Evolutionary conservation across 805 yeast genomes (phyloP).

Genomic region (Hanseniaspora guilliermondii): DNA sequence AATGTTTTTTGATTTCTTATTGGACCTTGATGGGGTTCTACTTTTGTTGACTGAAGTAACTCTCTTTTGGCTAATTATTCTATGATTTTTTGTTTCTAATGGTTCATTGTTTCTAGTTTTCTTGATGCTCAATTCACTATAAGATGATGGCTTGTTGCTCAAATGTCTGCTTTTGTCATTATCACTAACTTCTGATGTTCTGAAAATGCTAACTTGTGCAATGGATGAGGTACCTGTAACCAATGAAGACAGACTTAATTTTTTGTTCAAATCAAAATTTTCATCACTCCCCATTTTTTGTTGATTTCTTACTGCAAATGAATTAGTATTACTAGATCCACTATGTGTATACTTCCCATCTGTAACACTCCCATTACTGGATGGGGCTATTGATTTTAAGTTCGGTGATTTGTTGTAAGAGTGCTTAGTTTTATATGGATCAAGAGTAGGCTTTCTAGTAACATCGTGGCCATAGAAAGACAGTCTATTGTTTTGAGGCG

Average conservation of each 20-base stretch:
- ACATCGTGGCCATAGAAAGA: neutral
- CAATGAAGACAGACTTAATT: conserved; percentile 12
- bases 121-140: conserved; percentile 19
- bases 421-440: neutral
- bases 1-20: neutral
- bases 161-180: neutral
- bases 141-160: neutral
- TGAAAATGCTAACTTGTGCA: conserved; percentile 10
- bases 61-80: conserved; percentile 15
- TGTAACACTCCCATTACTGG: neutral
- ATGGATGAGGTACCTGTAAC: conserved; percentile 4
- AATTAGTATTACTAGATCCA: neutral
- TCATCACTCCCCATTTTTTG: neutral
- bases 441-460: conserved; percentile 5
- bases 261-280: neutral
- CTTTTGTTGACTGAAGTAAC: neutral
- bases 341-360: conserved; percentile 7
- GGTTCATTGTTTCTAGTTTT: conserved; percentile 21
- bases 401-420: neutral
- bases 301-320: neutral
- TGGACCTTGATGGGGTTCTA: neutral
- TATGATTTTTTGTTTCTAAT: conserved; percentile 24
- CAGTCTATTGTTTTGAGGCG: neutral
- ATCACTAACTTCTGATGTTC: conserved; percentile 1
- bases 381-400: neutral